These are phyloP conservation scores for Xerocomus nothofagi DNA, from an alignment of 1,284 basidiomycete species.

Conservation along the genomic window DNA sequence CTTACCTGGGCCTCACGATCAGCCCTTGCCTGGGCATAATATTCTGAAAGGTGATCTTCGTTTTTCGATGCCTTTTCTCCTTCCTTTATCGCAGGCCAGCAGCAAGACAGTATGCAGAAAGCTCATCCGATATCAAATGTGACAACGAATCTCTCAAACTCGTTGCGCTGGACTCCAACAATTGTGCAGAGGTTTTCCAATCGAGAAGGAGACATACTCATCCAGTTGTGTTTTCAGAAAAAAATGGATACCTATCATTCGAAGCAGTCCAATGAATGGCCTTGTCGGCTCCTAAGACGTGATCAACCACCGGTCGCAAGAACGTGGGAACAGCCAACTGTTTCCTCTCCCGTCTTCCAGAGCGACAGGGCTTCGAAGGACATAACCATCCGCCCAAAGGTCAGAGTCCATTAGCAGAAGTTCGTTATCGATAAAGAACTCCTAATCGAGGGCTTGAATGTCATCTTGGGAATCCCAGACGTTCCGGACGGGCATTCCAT, in stretches of 20 bases:
- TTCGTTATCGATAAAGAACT: slow-evolving; percentile 79
- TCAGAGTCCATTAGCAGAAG: slow-evolving; percentile 67
- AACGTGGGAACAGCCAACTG: slow-evolving; percentile 57
- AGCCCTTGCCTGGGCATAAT: slow-evolving; percentile 56
- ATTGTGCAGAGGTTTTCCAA: slow-evolving; percentile 33
- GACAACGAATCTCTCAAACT: slow-evolving; percentile 55
- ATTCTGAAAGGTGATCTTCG: slow-evolving; percentile 62
- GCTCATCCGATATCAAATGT: slow-evolving; percentile 57
- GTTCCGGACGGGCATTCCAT: slow-evolving; percentile 66
- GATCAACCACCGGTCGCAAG: slow-evolving; percentile 55
- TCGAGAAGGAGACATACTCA: slow-evolving; percentile 15
- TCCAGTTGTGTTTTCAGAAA: slow-evolving; percentile 26
- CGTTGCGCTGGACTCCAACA: slow-evolving; percentile 31
- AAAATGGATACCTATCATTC: slow-evolving; percentile 40
- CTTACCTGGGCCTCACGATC: slow-evolving; percentile 46
- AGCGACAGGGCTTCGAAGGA: slow-evolving; percentile 45
- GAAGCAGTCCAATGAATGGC: slow-evolving; percentile 70
- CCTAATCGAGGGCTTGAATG: slow-evolving; percentile 52
- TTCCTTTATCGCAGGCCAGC: slow-evolving; percentile 46
- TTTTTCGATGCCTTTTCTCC: slow-evolving; percentile 3
- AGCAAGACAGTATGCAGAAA: slow-evolving; percentile 58
- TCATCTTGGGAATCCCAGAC: slow-evolving; percentile 33
- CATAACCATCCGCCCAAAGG: slow-evolving; percentile 79
- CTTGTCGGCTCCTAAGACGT: slow-evolving; percentile 74
- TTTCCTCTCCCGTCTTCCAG: slow-evolving; percentile 35